These are phyloP conservation scores for Eucalyptus coolabah DNA, from an alignment of 345 rosid genomes.

Conservation along the genomic window DNA sequence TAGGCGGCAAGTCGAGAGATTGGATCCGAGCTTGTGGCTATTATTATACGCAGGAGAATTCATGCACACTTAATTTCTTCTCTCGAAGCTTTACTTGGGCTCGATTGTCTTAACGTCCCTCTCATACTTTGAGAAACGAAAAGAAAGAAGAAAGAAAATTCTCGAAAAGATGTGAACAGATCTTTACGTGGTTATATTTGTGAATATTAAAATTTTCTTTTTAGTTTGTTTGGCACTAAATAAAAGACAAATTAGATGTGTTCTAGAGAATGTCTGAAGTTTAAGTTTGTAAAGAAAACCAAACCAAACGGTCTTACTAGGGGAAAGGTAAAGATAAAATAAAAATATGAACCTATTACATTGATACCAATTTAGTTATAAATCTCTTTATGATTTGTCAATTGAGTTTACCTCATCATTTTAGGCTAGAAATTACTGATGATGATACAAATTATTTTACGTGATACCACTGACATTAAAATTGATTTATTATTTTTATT, in stretches of 20 bases:
- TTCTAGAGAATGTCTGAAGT: neutral
- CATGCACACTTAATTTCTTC: neutral
- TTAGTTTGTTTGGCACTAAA: neutral
- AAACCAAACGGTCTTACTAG: neutral
- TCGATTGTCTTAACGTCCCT: neutral
- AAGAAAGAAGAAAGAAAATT: neutral
- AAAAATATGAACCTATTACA: too few relatives aligned
- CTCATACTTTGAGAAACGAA: neutral
- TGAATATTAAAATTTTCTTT: neutral
- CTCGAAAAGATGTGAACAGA: neutral
- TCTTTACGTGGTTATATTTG: neutral
- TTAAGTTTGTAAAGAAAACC: neutral
- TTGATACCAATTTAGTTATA: rapidly evolving
- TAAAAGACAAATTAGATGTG: neutral
- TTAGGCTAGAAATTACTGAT: rapidly evolving
- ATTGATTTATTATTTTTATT: too few relatives aligned
- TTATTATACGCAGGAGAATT: neutral
- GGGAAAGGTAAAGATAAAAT: neutral
- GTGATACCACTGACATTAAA: rapidly evolving
- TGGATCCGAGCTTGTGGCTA: neutral
- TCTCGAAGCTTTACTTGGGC: neutral
- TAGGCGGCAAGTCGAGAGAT: neutral
- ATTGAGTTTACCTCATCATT: too few relatives aligned
- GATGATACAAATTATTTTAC: rapidly evolving
- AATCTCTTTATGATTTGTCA: rapidly evolving